Evolutionary conservation across 2,329 filamentous ascomycete genomes (phyloP).

Genomic region (Fusarium sororula): DNA sequence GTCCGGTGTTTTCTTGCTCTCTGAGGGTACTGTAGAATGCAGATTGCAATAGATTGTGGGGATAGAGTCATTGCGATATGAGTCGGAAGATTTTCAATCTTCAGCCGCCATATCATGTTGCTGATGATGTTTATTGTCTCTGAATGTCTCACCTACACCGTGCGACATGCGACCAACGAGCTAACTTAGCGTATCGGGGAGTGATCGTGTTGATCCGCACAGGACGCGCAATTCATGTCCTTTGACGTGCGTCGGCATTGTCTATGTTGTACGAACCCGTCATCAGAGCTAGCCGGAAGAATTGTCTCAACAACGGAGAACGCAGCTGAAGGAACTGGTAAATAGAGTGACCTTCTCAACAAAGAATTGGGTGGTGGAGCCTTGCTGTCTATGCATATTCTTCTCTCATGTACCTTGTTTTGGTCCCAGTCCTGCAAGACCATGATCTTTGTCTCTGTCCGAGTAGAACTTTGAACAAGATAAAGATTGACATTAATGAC

Average conservation of each 20-base stretch:
- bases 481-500: slow-evolving; percentile 22
- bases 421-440: neutral
- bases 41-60: neutral
- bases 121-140: neutral
- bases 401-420: slow-evolving; percentile 6
- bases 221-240: slow-evolving; percentile 35
- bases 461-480: neutral
- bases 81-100: neutral
- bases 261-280: slow-evolving; percentile 14
- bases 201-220: slow-evolving; percentile 20
- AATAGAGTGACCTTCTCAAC: slow-evolving; percentile 10
- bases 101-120: neutral
- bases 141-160: slow-evolving; percentile 14
- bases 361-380: slow-evolving; percentile 17
- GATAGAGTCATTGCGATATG: neutral
- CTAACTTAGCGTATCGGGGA: slow-evolving; percentile 27
- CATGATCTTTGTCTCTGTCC: neutral
- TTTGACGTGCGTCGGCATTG: slow-evolving; percentile 28
- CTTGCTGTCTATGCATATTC: neutral
- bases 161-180: neutral
- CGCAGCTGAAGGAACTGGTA: neutral
- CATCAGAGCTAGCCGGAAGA: slow-evolving; percentile 17
- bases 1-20: too few species aligned
- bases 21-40: neutral
- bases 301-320: neutral